Conservation (phyloP, 805 yeast species). For the Starmerella khaoyaiensis region DNA sequence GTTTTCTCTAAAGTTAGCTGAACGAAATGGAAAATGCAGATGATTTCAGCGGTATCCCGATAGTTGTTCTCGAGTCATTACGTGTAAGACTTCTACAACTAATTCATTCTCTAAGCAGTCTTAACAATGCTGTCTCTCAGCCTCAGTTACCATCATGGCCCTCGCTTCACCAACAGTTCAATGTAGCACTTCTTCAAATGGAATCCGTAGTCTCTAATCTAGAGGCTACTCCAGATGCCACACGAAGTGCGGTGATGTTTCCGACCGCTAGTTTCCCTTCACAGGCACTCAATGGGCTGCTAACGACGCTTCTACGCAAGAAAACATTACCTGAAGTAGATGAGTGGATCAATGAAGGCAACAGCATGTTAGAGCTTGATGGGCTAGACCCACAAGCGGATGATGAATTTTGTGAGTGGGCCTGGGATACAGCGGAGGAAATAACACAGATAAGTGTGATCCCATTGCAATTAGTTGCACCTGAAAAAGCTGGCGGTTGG, state of each 20-base stretch:
- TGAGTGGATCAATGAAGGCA: slow-evolving; percentile 54
- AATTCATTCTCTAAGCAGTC: slow-evolving; percentile 45
- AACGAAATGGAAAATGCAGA: background rate
- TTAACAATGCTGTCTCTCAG: slow-evolving; percentile 41
- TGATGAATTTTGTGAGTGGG: slow-evolving; percentile 61
- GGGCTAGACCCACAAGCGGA: slow-evolving; percentile 22
- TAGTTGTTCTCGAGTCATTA: slow-evolving; percentile 18
- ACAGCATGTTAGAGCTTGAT: slow-evolving; percentile 25
- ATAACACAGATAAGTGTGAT: slow-evolving; percentile 29
- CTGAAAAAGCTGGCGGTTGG: slow-evolving; percentile 14
- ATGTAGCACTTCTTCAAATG: slow-evolving; percentile 69
- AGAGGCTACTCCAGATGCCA: slow-evolving; percentile 43
- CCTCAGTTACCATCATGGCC: slow-evolving; percentile 42
- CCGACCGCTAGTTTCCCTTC: slow-evolving; percentile 81
- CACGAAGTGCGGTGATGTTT: slow-evolving; percentile 60
- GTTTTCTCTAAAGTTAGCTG: too few relatives aligned
- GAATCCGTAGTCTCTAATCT: slow-evolving; percentile 62
- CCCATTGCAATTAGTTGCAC: slow-evolving; percentile 19
- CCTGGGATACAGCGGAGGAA: slow-evolving; percentile 41
- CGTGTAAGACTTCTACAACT: slow-evolving; percentile 26
- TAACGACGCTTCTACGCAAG: slow-evolving; percentile 75
- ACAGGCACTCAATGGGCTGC: slow-evolving; percentile 55
- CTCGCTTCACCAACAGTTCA: slow-evolving; percentile 70
- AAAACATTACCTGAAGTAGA: slow-evolving; percentile 84
- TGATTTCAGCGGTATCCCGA: slow-evolving; percentile 20